Evolutionary conservation across 2,329 filamentous ascomycete genomes (phyloP).

Genomic region (Spiromastix sp.): DNA sequence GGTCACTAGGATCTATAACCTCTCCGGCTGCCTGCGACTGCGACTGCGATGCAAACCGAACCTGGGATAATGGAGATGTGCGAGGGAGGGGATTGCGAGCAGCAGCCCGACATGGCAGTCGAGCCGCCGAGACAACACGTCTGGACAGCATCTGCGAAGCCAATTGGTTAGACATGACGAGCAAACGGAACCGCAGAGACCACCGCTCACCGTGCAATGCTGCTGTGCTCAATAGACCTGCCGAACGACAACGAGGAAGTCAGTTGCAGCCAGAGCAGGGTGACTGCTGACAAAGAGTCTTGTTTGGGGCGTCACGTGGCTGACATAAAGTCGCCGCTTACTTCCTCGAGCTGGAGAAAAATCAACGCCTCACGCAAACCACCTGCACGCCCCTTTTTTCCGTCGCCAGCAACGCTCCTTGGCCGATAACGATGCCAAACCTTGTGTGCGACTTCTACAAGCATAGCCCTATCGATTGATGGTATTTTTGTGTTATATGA

Average conservation of each 20-base stretch:
- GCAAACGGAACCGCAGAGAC: neutral
- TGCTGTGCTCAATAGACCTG: no score
- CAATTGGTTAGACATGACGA: constrained; percentile 14
- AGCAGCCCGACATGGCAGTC: constrained; percentile 27
- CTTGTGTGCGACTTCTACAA: constrained; percentile 23
- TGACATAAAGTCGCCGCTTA: no score
- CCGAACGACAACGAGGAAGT: no score
- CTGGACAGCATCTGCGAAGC: constrained; percentile 33
- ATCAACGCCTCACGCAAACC: constrained; percentile 31
- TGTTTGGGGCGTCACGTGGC: no score
- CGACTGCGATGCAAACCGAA: constrained; percentile 27
- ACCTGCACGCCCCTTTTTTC: constrained; percentile 21
- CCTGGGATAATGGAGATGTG: constrained; percentile 34
- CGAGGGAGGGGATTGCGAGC: constrained; percentile 20
- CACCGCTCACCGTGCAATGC: constrained; percentile 5
- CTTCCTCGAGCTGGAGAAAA: no score
- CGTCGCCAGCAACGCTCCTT: constrained; percentile 28
- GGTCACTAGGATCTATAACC: no score
- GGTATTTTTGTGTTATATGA: constrained; percentile 24
- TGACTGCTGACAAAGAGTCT: no score
- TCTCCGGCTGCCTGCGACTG: constrained; percentile 33
- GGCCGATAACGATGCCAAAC: constrained; percentile 37
- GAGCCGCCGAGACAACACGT: constrained; percentile 32
- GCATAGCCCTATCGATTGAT: constrained; percentile 30
- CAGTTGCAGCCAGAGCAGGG: no score